Percentiles rank a stretch among this genome's conserved stretches.
Evolutionary conservation across 139 green algal species (phyloP).

Genomic region (Chlorella vulgaris): DNA sequence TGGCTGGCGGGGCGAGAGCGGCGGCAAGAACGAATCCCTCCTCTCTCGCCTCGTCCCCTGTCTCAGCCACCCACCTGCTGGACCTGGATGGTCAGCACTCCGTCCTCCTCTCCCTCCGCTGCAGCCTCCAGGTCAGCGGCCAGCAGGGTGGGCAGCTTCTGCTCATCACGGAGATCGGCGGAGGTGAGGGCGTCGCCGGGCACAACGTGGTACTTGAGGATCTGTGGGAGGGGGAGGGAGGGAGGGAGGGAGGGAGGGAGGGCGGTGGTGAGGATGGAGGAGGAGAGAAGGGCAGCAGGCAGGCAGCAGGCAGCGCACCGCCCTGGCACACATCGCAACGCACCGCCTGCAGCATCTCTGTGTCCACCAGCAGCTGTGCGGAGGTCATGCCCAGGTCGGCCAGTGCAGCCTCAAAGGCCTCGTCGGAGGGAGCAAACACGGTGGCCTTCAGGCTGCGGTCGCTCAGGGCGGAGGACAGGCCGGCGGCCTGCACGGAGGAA

Average conservation of each 20-base stretch:
- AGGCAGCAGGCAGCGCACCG: neutral
- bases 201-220: slow-evolving; percentile 46
- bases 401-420: slow-evolving; percentile 18
- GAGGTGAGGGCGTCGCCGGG: slow-evolving; percentile 11
- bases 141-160: slow-evolving; percentile 33
- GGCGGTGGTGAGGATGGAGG: no score
- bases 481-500: slow-evolving; percentile 9
- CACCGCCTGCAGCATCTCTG: slow-evolving; percentile 22
- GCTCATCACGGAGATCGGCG: neutral
- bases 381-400: slow-evolving; percentile 6
- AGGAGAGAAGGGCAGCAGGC: neutral
- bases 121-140: slow-evolving; percentile 1
- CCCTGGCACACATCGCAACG: neutral
- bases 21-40: neutral
- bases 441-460: slow-evolving; percentile 30
- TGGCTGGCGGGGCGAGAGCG: no score
- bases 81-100: slow-evolving; percentile 6
- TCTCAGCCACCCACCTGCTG: slow-evolving; percentile 12
- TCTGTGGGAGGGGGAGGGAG: neutral
- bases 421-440: slow-evolving; percentile 39
- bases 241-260: neutral
- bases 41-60: no score
- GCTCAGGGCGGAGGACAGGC: slow-evolving; percentile 22
- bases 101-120: slow-evolving; percentile 4
- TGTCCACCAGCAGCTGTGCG: neutral